Evolutionary conservation across 192 early-diverging fungal genomes (phyloP), one percentile per base, ranked within the genome.

Genomic region (Fimicolochytrium jonesii): DNA sequence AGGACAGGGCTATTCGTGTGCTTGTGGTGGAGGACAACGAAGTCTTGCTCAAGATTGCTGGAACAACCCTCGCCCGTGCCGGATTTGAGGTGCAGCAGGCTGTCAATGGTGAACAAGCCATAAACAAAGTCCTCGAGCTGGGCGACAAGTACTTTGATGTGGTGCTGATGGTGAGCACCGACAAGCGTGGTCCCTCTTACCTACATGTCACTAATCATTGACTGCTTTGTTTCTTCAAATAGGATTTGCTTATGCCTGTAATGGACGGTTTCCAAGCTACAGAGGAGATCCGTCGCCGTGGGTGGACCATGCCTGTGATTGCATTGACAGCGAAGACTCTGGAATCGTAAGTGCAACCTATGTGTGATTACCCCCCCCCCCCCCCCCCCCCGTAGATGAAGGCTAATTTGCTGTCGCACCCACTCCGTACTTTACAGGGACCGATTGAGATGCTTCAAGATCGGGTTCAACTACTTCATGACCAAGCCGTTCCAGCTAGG

Each of bases 11-110:
- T 9, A 59, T 68, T 31, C 50, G 64, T 18, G 64, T 75, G 0
- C 61, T 75, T 45, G 59, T 75, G 1, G 73, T 69, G n/a, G 73
- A 75, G 37, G 73, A 75, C 49, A 75, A 75, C 36, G 45, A 54
- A 9, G 53, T 71, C 10, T 37, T 64, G 3, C 71, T 66, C 18
- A 52, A 55, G 51, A 63, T 73, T 3, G 60, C 71, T 13, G 52
- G 37, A 17, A 73, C 56, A 30, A 73, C 63, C 49, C 52, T 73
- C 6, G 33, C 49, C 7, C 35, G 56, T 35, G 61, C 61, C 26
- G 66, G 66, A 30, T 73, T 68, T 43, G 59, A 64, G 25, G 71
- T 73, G 7, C 26, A 53, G 31, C 37, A 47, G 22, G 71, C 58
- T 3, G 43, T 53, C 45, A 58, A 73, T 49, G 71, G 71, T 6